These are phyloP conservation scores for Pisolithus microcarpus DNA, from an alignment of 768 basidiomycete genomes.

Conservation along the genomic window DNA sequence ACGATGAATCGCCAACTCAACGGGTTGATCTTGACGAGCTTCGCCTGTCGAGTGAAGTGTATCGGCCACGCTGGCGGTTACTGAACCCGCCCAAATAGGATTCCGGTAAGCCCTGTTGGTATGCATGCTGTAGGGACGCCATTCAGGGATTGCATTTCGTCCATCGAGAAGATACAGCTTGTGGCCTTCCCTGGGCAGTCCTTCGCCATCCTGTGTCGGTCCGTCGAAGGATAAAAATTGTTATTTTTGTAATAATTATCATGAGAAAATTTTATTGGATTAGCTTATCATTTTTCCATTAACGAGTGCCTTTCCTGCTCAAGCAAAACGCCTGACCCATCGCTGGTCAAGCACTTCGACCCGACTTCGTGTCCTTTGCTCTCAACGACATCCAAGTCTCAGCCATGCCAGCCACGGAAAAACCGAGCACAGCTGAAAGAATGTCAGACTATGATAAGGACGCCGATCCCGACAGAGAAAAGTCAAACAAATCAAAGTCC, in stretches of 20 bases:
- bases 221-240: background rate
- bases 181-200: too few relatives aligned
- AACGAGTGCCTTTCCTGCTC: conserved; percentile 2
- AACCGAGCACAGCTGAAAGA: conserved; percentile 10
- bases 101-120: too few relatives aligned
- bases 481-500: conserved; percentile 17
- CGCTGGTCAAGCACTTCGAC: background rate
- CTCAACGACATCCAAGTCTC: background rate
- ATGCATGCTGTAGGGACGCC: too few relatives aligned
- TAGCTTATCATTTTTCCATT: conserved; percentile 5
- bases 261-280: background rate
- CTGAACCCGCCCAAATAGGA: too few relatives aligned
- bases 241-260: background rate
- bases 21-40: too few relatives aligned
- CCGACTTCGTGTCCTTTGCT: background rate
- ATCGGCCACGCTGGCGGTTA: too few relatives aligned
- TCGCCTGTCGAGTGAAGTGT: too few relatives aligned
- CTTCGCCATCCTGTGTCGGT: background rate
- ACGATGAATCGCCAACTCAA: too few relatives aligned
- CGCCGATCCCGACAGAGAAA: conserved; percentile 14
- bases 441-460: conserved; percentile 14
- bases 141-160: too few relatives aligned
- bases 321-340: background rate
- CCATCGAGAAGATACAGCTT: too few relatives aligned
- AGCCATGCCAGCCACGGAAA: conserved; percentile 19